A percentile compares a stretch with the other conserved stretches of the same genome.
Conservation (phyloP, 1,284 basidiomycete genomes). For the Papiliotrema flavescens region DNA sequence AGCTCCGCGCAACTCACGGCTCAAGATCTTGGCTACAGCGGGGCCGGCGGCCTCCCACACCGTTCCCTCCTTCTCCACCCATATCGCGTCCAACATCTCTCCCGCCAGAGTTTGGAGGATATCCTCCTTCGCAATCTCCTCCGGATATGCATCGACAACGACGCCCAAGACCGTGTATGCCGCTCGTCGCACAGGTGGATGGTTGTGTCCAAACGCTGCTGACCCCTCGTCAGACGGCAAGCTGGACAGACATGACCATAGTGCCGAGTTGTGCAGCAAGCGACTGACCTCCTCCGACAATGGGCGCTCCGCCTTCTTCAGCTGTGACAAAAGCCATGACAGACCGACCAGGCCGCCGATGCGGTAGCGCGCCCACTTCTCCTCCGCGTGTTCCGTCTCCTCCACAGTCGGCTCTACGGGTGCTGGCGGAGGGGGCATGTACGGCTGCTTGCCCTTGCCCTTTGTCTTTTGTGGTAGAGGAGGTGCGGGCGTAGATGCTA, state of each 20-base stretch:
- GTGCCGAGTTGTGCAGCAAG: constrained; percentile 30
- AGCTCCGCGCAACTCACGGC: constrained; percentile 55
- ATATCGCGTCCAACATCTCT: constrained; percentile 67
- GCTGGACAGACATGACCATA: constrained; percentile 38
- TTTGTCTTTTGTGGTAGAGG: constrained; percentile 15
- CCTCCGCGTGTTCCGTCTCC: constrained; percentile 52
- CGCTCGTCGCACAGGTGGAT: constrained; percentile 41
- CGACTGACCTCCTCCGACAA: constrained; percentile 23
- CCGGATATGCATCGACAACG: constrained; percentile 28
- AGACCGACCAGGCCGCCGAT: constrained; percentile 68
- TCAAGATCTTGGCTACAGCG: constrained; percentile 66
- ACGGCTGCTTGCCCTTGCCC: constrained; percentile 18
- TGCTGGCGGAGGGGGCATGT: constrained; percentile 8
- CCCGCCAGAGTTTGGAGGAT: constrained; percentile 53
- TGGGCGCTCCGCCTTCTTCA: constrained; percentile 14
- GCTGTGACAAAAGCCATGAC: constrained; percentile 52
- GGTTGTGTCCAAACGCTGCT: constrained; percentile 14
- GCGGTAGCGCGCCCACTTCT: constrained; percentile 67
- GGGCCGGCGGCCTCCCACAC: constrained; percentile 68
- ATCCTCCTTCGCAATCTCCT: constrained; percentile 23
- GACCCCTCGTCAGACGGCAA: constrained; percentile 5
- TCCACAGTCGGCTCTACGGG: constrained; percentile 20
- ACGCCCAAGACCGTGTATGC: constrained; percentile 34
- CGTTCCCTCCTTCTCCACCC: constrained; percentile 65
- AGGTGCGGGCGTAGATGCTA: constrained; percentile 16